These are phyloP conservation scores for Exophiala lecanii-corni DNA, from an alignment of 2,329 filamentous ascomycete genomes.

Conservation along the genomic window DNA sequence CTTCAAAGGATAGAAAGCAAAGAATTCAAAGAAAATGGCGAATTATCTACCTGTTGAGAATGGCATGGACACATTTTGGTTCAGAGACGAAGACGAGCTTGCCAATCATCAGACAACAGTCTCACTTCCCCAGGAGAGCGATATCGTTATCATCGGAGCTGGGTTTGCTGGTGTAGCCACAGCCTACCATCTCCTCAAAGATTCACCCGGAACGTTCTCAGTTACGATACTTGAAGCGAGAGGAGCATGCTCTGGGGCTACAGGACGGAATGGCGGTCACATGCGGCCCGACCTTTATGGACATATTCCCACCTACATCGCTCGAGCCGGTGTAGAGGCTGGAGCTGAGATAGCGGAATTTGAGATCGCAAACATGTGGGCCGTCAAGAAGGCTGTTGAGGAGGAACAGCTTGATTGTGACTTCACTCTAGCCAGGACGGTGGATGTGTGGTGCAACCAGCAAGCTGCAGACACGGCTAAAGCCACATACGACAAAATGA, in stretches of 20 bases:
- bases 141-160: slow-evolving; percentile 46
- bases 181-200: slow-evolving; percentile 38
- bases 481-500: slow-evolving; percentile 28
- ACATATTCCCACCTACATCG: slow-evolving; percentile 31
- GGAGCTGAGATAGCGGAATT: slow-evolving; percentile 37
- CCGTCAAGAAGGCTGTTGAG: slow-evolving; percentile 36
- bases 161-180: slow-evolving; percentile 44
- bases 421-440: slow-evolving; percentile 33
- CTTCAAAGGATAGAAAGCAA: too few species aligned
- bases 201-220: slow-evolving; percentile 21
- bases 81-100: slow-evolving; percentile 36
- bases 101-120: slow-evolving; percentile 33
- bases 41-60: neutral
- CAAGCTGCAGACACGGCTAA: slow-evolving; percentile 31
- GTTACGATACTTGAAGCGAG: slow-evolving; percentile 38
- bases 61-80: slow-evolving; percentile 40
- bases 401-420: slow-evolving; percentile 41
- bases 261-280: slow-evolving; percentile 44
- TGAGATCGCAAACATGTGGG: slow-evolving; percentile 36
- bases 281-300: slow-evolving; percentile 40
- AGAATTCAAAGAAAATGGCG: too few species aligned
- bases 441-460: slow-evolving; percentile 35
- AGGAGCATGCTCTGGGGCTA: slow-evolving; percentile 40
- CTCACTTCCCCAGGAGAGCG: slow-evolving; percentile 37
- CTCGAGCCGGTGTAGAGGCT: slow-evolving; percentile 32